Conservation (phyloP, 2,329 filamentous ascomycete species). For the Magnaporthiopsis incrustans region DNA sequence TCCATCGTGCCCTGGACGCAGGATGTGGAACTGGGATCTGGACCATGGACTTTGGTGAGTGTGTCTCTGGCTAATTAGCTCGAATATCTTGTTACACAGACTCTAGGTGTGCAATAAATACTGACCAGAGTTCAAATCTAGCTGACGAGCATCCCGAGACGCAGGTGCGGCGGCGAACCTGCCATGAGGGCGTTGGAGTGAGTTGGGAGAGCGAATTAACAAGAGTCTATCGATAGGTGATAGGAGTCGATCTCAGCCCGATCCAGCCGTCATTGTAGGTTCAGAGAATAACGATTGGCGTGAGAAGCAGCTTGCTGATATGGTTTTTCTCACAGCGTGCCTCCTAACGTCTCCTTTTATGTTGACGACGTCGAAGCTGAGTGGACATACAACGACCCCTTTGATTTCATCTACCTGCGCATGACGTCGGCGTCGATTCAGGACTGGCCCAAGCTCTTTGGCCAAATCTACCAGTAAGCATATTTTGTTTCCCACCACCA, state of each 20-base stretch:
- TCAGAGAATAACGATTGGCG: neutral
- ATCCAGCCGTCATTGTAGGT: conserved; percentile 13
- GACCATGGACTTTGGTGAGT: conserved; percentile 7
- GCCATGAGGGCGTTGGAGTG: too few relatives aligned
- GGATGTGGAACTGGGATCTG: conserved; percentile 8
- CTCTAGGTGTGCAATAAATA: neutral
- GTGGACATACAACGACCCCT: conserved; percentile 13
- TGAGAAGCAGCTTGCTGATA: too few relatives aligned
- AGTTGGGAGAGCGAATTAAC: neutral
- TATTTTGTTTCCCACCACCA: neutral
- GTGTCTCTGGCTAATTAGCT: neutral
- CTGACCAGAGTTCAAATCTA: neutral
- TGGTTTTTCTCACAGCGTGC: conserved; percentile 7
- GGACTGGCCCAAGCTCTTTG: conserved; percentile 14
- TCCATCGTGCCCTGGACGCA: conserved; percentile 5
- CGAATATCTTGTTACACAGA: neutral
- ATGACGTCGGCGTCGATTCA: conserved; percentile 13
- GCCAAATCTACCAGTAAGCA: conserved; percentile 9
- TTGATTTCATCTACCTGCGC: conserved; percentile 13
- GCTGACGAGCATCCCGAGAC: conserved; percentile 8
- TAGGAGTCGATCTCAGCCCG: conserved; percentile 17
- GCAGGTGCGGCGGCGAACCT: neutral
- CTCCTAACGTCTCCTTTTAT: conserved; percentile 16
- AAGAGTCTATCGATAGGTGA: conserved; percentile 5
- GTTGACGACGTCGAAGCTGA: conserved; percentile 16